Conservation (phyloP, 306 rosid species). For the Acmispon strigosus region DNA sequence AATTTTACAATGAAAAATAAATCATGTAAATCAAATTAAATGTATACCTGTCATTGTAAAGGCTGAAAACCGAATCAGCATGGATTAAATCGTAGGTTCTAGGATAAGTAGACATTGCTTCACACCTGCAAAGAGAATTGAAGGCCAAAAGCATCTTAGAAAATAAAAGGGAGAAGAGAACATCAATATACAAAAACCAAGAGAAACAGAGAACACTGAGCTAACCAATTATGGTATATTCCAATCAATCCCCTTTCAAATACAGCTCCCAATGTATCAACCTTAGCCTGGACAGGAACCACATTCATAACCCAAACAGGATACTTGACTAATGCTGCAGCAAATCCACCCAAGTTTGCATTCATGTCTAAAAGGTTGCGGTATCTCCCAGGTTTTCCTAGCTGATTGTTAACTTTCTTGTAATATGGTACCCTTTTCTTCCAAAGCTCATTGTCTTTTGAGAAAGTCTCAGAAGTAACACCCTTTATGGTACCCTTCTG, state of each 20-base stretch:
- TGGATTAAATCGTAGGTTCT: constrained; percentile 82
- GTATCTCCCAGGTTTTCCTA: constrained; percentile 58
- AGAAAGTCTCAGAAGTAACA: constrained; percentile 34
- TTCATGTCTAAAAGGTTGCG: constrained; percentile 84
- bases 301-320: constrained; percentile 96
- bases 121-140: constrained; percentile 57
- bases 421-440: constrained; percentile 56
- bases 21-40: neutral
- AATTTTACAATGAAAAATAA: neutral
- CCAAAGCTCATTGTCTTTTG: constrained; percentile 52
- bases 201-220: neutral
- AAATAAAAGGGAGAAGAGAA: neutral
- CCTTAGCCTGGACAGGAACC: constrained; percentile 55
- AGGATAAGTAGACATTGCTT: constrained; percentile 93
- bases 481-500: constrained; percentile 47
- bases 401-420: constrained; percentile 39
- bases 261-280: constrained; percentile 65
- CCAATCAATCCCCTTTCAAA: constrained; percentile 77
- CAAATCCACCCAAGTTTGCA: constrained; percentile 77
- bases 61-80: constrained; percentile 70
- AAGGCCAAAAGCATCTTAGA: neutral
- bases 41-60: constrained; percentile 51
- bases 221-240: constrained; percentile 74
- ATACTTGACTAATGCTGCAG: constrained; percentile 46
- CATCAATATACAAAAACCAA: neutral